Conservation (phyloP, 768 basidiomycete species). For the Phaeolepiota aurea region DNA sequence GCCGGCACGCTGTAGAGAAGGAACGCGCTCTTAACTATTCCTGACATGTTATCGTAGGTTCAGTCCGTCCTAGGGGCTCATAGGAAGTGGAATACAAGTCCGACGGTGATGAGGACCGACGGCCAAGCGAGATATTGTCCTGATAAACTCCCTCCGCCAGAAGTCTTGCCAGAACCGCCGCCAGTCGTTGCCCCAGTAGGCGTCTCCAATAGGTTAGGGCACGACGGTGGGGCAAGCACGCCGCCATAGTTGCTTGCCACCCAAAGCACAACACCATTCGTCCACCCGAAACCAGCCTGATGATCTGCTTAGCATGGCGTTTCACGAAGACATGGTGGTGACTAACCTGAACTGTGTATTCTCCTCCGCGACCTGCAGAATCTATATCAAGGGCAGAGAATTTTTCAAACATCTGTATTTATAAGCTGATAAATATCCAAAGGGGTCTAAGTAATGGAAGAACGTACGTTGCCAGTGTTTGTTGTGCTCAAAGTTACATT, state of each 20-base stretch:
- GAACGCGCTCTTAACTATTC: no score
- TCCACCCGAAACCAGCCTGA: slow-evolving; percentile 82
- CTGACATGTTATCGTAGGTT: no score
- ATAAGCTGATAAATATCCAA: slow-evolving; percentile 1
- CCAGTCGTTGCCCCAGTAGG: slow-evolving; percentile 6
- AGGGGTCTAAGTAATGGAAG: neutral
- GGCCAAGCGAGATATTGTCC: no score
- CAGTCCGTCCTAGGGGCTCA: no score
- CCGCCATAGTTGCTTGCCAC: slow-evolving; percentile 59
- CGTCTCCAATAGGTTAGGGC: slow-evolving; percentile 36
- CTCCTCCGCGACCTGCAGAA: slow-evolving; percentile 73
- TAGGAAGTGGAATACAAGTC: no score
- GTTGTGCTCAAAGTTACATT: slow-evolving; percentile 57
- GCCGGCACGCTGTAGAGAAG: no score
- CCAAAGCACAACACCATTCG: slow-evolving; percentile 77
- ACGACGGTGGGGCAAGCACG: slow-evolving; percentile 50
- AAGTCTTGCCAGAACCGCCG: no score
- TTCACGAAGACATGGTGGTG: slow-evolving; percentile 1
- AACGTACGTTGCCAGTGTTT: slow-evolving; percentile 68
- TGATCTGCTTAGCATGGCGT: neutral
- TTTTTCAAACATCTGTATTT: slow-evolving; percentile 76
- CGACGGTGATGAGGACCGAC: no score
- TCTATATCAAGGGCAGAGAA: slow-evolving; percentile 76
- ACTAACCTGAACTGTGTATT: slow-evolving; percentile 77
- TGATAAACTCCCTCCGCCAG: no score